Conservation (phyloP, 2,329 filamentous ascomycete genomes). For the Cercospora canescens region DNA sequence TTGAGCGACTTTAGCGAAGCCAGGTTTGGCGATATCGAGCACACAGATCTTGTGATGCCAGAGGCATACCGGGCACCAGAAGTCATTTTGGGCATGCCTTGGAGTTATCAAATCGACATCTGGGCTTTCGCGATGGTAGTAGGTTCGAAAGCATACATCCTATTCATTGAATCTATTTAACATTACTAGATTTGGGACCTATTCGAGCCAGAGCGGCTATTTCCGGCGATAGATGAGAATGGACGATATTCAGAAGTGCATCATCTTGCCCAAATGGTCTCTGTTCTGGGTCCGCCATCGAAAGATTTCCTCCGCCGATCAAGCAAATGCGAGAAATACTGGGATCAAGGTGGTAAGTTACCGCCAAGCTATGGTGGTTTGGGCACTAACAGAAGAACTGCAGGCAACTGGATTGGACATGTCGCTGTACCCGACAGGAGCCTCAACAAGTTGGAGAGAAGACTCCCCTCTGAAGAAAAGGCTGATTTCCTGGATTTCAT, state of each 20-base stretch:
- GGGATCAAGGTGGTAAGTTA: not conserved
- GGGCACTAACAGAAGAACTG: not conserved
- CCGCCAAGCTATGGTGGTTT: not conserved
- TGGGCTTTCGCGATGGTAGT: conserved; percentile 43
- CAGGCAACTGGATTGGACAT: conserved; percentile 33
- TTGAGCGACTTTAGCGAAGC: conserved; percentile 43
- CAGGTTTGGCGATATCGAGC: conserved; percentile 34
- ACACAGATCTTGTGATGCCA: conserved; percentile 37
- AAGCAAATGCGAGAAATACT: not conserved
- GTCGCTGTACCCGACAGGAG: conserved; percentile 32
- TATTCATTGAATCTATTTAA: not conserved
- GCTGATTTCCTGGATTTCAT: conserved; percentile 39
- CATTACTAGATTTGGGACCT: conserved; percentile 39
- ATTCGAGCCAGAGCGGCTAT: conserved; percentile 38
- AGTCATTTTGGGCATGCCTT: conserved; percentile 38
- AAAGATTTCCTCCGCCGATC: conserved; percentile 16
- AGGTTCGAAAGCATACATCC: conserved; percentile 17
- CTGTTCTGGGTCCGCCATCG: conserved; percentile 26
- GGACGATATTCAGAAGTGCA: conserved; percentile 6
- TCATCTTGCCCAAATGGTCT: conserved; percentile 31
- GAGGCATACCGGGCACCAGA: conserved; percentile 41
- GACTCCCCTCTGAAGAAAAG: conserved; percentile 30
- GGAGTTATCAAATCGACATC: conserved; percentile 40
- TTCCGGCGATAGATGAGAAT: conserved; percentile 27
- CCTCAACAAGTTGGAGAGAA: conserved; percentile 29